Evolutionary conservation across 2,329 filamentous ascomycete species (phyloP), one percentile per base, ranked within the genome.

Genomic region (Cladobotryum mycophilum): DNA sequence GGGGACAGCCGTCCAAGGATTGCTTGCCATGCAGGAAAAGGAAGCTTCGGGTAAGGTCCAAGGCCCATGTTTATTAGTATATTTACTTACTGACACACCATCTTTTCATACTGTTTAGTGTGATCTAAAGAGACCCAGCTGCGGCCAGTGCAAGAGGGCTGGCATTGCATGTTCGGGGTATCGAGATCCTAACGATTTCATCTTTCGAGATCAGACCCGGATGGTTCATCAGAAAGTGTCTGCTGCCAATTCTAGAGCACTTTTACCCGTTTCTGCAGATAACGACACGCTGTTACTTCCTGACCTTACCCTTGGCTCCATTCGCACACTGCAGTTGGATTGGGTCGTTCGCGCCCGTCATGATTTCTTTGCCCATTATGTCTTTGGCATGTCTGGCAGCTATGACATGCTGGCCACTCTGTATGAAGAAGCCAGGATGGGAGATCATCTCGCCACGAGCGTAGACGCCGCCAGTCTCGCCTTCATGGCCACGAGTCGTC

Each of bases 401-500:
- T 58, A 60, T 42, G 53, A 53, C 5, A 55, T 55, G 12, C 45
- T 61, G 1, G 52, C 55, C 13, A 35, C 48, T 11, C 40, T 61
- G n/a, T 61, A 56, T 22, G 44, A 47, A 2, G 46, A 45, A 3
- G 36, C 53, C 5, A 37, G 30, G 7, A 37, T 49, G 3, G 48
- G 38, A 1, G 53, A 50, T 42, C 53, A 60, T 17, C 45, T 63
- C 2, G 49, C 51, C 5, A 53, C 58, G 3, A 60, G 60, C 18
- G 54, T 64, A 1, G 61, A 64, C 18, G 60, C 61, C 9, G 54
- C 53, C 4, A 62, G 59, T 11, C 48, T 61, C 1, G 59, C 60
- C 2, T 64, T 61, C 25, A 45, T 55, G 15, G 57, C 57, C 14
- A 50, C 46, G 7, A 51, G 55, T 17, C 34, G 51, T 5, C 15